These are phyloP conservation scores for Phaeosphaeria sp. DNA, from an alignment of 2,329 filamentous ascomycete genomes.

Conservation along the genomic window DNA sequence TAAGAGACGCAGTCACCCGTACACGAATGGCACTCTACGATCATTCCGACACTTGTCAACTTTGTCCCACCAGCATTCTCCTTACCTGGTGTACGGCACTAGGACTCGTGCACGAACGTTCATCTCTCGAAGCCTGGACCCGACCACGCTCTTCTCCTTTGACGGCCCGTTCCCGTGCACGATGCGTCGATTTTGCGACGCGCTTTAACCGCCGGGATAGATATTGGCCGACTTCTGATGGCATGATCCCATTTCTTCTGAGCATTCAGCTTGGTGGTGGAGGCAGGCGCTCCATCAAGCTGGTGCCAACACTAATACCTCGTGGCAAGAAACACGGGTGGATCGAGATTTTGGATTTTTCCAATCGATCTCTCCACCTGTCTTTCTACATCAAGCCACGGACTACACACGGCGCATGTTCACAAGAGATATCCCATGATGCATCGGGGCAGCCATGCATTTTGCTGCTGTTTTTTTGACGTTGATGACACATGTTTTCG, in stretches of 20 bases:
- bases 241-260: conserved; percentile 25
- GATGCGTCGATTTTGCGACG: conserved; percentile 29
- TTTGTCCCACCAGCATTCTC: not conserved
- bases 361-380: conserved; percentile 3
- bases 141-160: not conserved
- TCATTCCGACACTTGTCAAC: no score
- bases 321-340: not conserved
- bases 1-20: conserved; percentile 43
- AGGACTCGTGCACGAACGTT: conserved; percentile 11
- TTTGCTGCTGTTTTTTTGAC: conserved; percentile 10
- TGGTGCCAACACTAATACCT: conserved; percentile 29
- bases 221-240: conserved; percentile 25
- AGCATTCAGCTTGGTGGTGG: conserved; percentile 40
- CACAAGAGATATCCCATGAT: conserved; percentile 36
- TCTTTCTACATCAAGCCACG: not conserved
- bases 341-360: conserved; percentile 18
- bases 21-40: not conserved
- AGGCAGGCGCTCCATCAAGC: conserved; percentile 49
- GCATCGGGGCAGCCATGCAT: conserved; percentile 7
- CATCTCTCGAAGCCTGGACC: not conserved
- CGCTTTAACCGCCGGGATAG: conserved; percentile 29
- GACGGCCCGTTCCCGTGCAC: conserved; percentile 9
- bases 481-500: conserved; percentile 1
- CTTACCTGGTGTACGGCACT: conserved; percentile 10
- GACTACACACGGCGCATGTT: conserved; percentile 5